Conservation (phyloP, 768 basidiomycete genomes). For the Boletus edulis region DNA sequence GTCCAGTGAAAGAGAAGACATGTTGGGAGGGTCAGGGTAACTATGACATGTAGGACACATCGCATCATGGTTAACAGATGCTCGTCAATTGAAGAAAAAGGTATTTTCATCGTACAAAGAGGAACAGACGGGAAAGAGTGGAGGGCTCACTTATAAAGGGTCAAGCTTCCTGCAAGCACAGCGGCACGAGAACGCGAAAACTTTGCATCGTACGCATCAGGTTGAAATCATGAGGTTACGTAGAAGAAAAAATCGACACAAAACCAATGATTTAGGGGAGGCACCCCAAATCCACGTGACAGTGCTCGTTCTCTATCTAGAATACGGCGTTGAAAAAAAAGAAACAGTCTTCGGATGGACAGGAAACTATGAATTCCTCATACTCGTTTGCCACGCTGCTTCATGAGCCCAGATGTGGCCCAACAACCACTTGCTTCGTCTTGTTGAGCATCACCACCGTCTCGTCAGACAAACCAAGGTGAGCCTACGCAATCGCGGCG, state of each 20-base stretch:
- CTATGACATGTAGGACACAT: slow-evolving; percentile 79
- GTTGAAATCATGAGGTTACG: too few relatives aligned
- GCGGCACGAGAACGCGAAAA: too few relatives aligned
- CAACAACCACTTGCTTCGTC: slow-evolving; percentile 39
- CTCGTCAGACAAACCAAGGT: slow-evolving; percentile 30
- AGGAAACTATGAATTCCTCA: too few relatives aligned
- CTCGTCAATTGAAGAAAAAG: slow-evolving; percentile 43
- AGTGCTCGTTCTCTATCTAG: too few relatives aligned
- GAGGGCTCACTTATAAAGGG: slow-evolving; percentile 6
- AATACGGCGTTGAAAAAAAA: too few relatives aligned
- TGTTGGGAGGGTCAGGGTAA: slow-evolving; percentile 75
- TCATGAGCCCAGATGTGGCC: slow-evolving; percentile 3
- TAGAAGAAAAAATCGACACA: too few relatives aligned
- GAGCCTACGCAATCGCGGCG: too few relatives aligned
- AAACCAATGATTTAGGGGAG: too few relatives aligned
- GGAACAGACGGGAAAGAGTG: neutral
- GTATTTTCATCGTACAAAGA: slow-evolving; percentile 51
- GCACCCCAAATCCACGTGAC: too few relatives aligned
- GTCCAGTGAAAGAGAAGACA: neutral
- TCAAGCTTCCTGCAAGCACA: neutral
- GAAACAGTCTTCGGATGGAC: too few relatives aligned
- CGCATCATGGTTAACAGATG: slow-evolving; percentile 44
- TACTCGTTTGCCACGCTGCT: too few relatives aligned
- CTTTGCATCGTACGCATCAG: too few relatives aligned
- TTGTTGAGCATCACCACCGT: slow-evolving; percentile 37